Percentiles rank a stretch among this genome's conserved stretches.
phyloP scores from a whole-genome alignment of 2,329 filamentous ascomycete genomes.

The Aspergillus texensis region DNA sequence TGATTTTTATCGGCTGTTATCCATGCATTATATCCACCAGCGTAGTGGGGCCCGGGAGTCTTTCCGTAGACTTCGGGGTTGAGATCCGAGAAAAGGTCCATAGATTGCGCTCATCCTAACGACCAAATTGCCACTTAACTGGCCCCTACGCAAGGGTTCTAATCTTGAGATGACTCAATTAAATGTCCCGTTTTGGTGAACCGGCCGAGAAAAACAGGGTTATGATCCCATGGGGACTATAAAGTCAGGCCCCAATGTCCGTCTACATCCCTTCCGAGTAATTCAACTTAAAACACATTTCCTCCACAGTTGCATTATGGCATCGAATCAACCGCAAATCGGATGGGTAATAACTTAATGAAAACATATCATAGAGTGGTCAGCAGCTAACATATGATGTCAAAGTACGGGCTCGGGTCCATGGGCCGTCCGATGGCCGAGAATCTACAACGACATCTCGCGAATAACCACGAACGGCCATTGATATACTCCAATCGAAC shows the following conservation, averaged over 20 bases:
- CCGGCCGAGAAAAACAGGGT: background rate
- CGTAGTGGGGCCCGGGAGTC: background rate
- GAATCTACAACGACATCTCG: conserved; percentile 52
- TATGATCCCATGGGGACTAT: background rate
- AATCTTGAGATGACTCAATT: background rate
- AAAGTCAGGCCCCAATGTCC: background rate
- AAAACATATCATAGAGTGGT: rapidly evolving
- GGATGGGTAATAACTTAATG: background rate
- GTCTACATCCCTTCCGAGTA: background rate
- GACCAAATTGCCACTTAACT: background rate
- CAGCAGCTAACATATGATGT: background rate
- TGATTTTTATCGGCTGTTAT: no score
- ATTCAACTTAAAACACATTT: background rate
- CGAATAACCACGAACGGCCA: background rate
- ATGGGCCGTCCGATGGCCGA: conserved; percentile 56
- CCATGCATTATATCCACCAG: no score
- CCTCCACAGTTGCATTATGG: background rate
- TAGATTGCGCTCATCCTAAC: background rate
- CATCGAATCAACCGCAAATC: background rate
- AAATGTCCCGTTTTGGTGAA: background rate
- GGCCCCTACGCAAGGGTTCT: background rate
- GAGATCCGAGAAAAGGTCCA: background rate
- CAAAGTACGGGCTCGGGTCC: conserved; percentile 48
- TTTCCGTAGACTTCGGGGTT: background rate
- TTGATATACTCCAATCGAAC: background rate